These are phyloP conservation scores for Yamadazyma sp. DNA, from an alignment of 1,139 yeast genomes.

Conservation along the genomic window DNA sequence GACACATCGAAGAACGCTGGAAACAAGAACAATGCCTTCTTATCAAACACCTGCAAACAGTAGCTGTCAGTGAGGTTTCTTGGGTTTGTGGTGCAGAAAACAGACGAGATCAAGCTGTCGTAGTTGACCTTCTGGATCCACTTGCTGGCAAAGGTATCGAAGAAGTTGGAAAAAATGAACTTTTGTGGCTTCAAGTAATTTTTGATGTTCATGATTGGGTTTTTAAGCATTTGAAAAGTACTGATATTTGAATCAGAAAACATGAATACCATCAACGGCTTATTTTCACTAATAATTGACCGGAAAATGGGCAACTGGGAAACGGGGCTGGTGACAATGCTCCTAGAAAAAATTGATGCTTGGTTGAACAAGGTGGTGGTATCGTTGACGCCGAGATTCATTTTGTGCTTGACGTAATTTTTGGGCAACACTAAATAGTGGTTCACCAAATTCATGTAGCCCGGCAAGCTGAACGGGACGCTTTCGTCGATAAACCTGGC, in stretches of 20 bases:
- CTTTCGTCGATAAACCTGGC: constrained; percentile 20
- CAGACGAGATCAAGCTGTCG: constrained; percentile 36
- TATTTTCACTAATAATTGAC: constrained; percentile 19
- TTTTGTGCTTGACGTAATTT: constrained; percentile 11
- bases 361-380: constrained; percentile 6
- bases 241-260: constrained; percentile 18
- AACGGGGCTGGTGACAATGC: constrained; percentile 19
- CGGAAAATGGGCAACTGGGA: constrained; percentile 24
- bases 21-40: constrained; percentile 25
- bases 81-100: constrained; percentile 39
- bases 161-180: constrained; percentile 28
- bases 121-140: constrained; percentile 38
- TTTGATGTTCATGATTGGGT: constrained; percentile 23
- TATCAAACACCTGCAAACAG: constrained; percentile 37
- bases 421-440: constrained; percentile 35
- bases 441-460: constrained; percentile 27
- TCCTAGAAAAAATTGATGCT: constrained; percentile 18
- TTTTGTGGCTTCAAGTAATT: constrained; percentile 20
- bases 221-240: constrained; percentile 9
- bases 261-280: constrained; percentile 36
- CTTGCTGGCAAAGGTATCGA: constrained; percentile 39
- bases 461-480: constrained; percentile 38
- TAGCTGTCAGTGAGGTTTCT: constrained; percentile 25
- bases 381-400: constrained; percentile 5
- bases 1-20: constrained; percentile 27